These are phyloP conservation scores for Peltaster fructicola DNA, from an alignment of 2,329 filamentous ascomycete genomes.

Conservation along the genomic window DNA sequence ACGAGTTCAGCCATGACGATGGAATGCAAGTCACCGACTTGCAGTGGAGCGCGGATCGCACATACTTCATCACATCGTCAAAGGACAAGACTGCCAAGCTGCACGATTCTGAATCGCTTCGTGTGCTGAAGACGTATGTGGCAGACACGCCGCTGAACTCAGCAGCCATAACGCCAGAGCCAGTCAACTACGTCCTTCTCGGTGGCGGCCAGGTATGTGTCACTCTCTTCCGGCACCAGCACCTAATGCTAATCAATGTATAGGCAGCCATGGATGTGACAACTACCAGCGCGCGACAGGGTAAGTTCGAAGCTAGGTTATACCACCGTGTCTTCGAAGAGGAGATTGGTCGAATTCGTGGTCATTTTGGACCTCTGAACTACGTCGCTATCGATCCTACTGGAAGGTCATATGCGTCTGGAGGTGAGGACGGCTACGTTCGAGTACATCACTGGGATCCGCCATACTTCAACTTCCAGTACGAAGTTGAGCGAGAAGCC, in stretches of 20 bases:
- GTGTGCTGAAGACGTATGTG: conserved; percentile 79
- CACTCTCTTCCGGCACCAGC: too few species aligned
- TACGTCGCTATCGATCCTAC: conserved; percentile 86
- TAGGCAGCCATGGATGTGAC: conserved; percentile 99
- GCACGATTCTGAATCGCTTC: conserved; percentile 68
- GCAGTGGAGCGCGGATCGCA: conserved; percentile 84
- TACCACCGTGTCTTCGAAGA: conserved; percentile 99
- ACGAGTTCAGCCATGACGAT: conserved; percentile 70
- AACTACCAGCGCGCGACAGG: conserved; percentile 79
- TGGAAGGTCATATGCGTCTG: conserved; percentile 82
- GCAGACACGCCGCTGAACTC: conserved; percentile 94
- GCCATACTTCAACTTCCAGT: conserved; percentile 95
- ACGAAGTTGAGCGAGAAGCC: conserved; percentile 87
- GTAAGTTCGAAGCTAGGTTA: conserved; percentile 98
- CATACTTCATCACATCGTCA: conserved; percentile 94
- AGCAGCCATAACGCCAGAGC: conserved; percentile 82
- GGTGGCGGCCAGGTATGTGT: conserved; percentile 96
- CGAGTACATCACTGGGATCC: conserved; percentile 98
- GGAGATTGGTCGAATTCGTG: conserved; percentile 90
- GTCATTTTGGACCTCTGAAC: conserved; percentile 93
- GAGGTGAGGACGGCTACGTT: conserved; percentile 96
- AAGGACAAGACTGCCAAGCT: conserved; percentile 98
- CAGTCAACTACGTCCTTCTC: conserved; percentile 96
- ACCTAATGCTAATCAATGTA: too few species aligned
- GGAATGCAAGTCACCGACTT: conserved; percentile 75